These are phyloP conservation scores for Sugiyamaella japonica DNA, from an alignment of 1,139 yeast genomes.

Conservation along the genomic window DNA sequence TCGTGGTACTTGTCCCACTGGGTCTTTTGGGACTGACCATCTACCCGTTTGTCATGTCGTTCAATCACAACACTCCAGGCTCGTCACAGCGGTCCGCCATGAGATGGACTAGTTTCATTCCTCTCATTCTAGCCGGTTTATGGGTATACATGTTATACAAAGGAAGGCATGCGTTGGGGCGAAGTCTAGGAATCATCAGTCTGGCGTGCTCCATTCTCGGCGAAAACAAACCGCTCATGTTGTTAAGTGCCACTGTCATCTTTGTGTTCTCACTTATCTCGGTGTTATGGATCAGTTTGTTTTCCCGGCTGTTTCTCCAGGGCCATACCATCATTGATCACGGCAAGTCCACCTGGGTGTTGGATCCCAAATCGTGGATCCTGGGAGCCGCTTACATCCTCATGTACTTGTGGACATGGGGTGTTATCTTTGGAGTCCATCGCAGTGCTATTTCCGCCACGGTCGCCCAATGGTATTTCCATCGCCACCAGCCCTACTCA, in stretches of 20 bases:
- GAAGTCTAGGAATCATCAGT: slow-evolving; percentile 30
- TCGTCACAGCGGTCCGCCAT: slow-evolving; percentile 43
- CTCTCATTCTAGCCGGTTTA: slow-evolving; percentile 36
- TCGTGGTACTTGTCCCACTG: slow-evolving; percentile 42
- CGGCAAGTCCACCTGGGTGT: slow-evolving; percentile 36
- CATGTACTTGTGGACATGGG: slow-evolving; percentile 48
- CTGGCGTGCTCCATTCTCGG: slow-evolving; percentile 39
- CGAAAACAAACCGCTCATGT: slow-evolving; percentile 37
- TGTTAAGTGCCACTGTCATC: slow-evolving; percentile 37
- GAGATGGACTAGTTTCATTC: slow-evolving; percentile 42
- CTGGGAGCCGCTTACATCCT: slow-evolving; percentile 42
- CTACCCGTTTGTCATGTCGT: slow-evolving; percentile 40
- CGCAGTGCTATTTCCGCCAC: slow-evolving; percentile 41
- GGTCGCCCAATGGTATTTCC: slow-evolving; percentile 45
- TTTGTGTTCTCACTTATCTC: slow-evolving; percentile 37
- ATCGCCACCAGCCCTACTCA: slow-evolving; percentile 34
- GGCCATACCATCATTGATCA: slow-evolving; percentile 36
- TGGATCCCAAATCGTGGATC: slow-evolving; percentile 38
- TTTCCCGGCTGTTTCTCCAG: slow-evolving; percentile 41
- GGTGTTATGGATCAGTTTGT: slow-evolving; percentile 42
- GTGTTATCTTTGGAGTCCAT: slow-evolving; percentile 43
- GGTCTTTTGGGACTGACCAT: slow-evolving; percentile 35
- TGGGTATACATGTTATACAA: slow-evolving; percentile 42
- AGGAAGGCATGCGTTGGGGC: slow-evolving; percentile 37
- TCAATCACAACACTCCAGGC: slow-evolving; percentile 36